Evolutionary conservation across 2,329 filamentous ascomycete species (phyloP), one percentile per base, ranked within the genome.

Genomic region (Cytospora leucostoma): DNA sequence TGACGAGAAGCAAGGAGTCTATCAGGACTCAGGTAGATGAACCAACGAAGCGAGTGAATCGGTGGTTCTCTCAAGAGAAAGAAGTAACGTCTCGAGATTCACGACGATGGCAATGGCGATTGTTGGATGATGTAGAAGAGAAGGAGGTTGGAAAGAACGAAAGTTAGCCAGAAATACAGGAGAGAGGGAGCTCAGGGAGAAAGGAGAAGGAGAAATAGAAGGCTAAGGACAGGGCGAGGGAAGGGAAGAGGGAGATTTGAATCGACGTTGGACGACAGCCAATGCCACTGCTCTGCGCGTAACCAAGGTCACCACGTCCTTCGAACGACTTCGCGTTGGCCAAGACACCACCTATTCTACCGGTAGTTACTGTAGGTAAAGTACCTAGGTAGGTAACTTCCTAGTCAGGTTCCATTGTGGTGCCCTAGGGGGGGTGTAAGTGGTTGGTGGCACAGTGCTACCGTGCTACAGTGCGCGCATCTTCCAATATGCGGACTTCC

Each of bases 21-120:
- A 55, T 61, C 59, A 58, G 40, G 61, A 60, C n/a, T 56, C 44
- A 35, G 44, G 38, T 63, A 53, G 37, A 50, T 59, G 35, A 58
- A 53, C 56, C 64, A 55, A 66, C 61, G 49, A 61, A 65, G 57
- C 61, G 64, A 66, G 65, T 66, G 65, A 64, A 61, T 62, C 59
- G 64, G 58, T 27, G 13, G 33, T 40, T 47, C 33, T 55, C 56
- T n/a, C 7, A 44, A 54, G 34, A 34, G 40, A 32, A 57, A 44
- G 57, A 49, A 55, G 44, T 51, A 65, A 63, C 47, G 50, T 53
- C 47, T 53, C 50, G 37, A 34, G n/a, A 58, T 33, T 35, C 33
- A 63, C 51, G n/a, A 40, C 44, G 37, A 49, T 13, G 50, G 35
- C 21, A 37, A 32, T 47, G 37, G 40, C 11, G 33, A 47, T 44